A percentile compares a stretch with the other conserved stretches of the same genome.
Conservation (phyloP, 257 asterid species). For the Solanum chilense region DNA sequence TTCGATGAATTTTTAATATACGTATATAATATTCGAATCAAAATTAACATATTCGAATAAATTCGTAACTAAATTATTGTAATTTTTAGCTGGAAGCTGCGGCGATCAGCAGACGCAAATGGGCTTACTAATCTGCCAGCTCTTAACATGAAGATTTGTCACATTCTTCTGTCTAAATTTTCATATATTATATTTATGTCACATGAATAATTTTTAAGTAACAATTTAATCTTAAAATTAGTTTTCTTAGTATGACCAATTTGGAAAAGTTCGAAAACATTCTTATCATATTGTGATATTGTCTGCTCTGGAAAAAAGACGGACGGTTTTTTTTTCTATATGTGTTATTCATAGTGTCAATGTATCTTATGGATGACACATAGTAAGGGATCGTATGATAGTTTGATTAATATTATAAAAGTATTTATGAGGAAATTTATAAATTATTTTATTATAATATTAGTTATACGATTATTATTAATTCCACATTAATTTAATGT, state of each 20-base stretch:
- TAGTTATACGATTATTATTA: too few species aligned
- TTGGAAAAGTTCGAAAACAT: not conserved
- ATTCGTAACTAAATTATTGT: not conserved
- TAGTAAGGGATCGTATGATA: not conserved
- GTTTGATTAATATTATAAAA: too few species aligned
- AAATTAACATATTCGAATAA: not conserved
- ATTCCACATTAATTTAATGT: too few species aligned
- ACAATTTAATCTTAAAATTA: not conserved
- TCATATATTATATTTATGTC: not conserved
- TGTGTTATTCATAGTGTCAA: not conserved
- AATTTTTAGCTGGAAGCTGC: not conserved
- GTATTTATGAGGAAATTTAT: too few species aligned
- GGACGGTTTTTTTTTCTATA: not conserved
- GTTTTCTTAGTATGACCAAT: not conserved
- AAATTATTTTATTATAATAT: too few species aligned
- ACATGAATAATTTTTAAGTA: not conserved
- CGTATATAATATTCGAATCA: not conserved
- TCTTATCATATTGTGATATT: conserved; percentile 35
- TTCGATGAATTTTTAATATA: too few species aligned
- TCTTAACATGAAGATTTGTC: not conserved
- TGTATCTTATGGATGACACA: not conserved
- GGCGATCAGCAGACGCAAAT: not conserved
- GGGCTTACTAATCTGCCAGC: not conserved
- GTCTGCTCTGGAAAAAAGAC: not conserved
- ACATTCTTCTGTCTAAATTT: not conserved